Evolutionary conservation across 805 yeast species (phyloP).

Genomic region (Candida railenensis): DNA sequence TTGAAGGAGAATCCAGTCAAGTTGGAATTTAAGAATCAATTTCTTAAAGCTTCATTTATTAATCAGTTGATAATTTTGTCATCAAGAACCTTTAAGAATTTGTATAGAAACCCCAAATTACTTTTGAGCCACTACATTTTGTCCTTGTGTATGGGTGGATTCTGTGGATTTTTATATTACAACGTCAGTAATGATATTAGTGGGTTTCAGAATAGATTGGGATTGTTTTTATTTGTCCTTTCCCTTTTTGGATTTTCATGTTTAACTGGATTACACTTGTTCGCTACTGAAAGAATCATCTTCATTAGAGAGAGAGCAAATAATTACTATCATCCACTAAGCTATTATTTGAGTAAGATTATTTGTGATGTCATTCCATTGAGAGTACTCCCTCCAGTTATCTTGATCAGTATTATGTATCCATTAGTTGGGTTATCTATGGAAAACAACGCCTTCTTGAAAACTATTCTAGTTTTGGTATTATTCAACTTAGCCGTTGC

Average conservation of each 20-base stretch:
- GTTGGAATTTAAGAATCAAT: conserved; percentile 29
- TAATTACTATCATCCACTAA: conserved; percentile 84
- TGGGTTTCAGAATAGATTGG: conserved; percentile 95
- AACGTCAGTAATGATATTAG: conserved; percentile 84
- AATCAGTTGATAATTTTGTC: conserved; percentile 74
- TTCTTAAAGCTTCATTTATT: conserved; percentile 53
- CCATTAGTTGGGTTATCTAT: conserved; percentile 88
- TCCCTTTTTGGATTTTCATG: conserved; percentile 95
- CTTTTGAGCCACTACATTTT: conserved; percentile 79
- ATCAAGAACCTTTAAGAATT: conserved; percentile 85
- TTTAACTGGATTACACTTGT: conserved; percentile 85
- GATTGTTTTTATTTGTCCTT: conserved; percentile 85
- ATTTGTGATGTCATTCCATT: conserved; percentile 91
- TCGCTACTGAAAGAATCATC: conserved; percentile 83
- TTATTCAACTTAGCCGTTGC: conserved; percentile 87
- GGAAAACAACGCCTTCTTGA: conserved; percentile 70
- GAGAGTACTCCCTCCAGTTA: conserved; percentile 87
- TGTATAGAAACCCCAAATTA: conserved; percentile 90
- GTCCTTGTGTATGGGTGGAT: conserved; percentile 72
- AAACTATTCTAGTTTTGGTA: conserved; percentile 66
- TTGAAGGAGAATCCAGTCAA: conserved; percentile 21
- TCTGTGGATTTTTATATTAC: conserved; percentile 85
- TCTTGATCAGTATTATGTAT: conserved; percentile 76
- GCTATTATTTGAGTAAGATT: conserved; percentile 83
- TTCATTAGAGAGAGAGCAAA: conserved; percentile 93